Evolutionary conservation across 495 filamentous ascomycete species (phyloP), one percentile per base, ranked within the genome.

Genomic region (Penicillium taxi): DNA sequence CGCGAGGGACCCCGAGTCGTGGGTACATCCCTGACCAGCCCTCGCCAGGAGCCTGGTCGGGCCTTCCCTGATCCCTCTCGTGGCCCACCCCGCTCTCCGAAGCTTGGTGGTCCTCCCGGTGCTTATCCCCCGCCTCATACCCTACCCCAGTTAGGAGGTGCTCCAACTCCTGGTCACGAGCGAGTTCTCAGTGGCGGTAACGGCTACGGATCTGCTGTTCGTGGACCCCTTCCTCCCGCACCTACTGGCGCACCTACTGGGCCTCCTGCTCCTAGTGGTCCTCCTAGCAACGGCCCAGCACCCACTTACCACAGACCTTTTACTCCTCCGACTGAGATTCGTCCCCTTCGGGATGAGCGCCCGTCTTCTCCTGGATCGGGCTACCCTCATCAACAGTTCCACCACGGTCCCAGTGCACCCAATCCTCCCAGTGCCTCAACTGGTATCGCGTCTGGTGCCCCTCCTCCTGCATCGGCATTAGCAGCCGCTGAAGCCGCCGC

Each of bases 301-400:
- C n/a, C n/a, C n/a, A 1, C 16, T 19, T 81, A 78, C 52, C 73
- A 72, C 28, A 68, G 75, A 32, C 69, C 72, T 1, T 79, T 77
- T 45, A 91, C 82, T 50, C 89, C 89, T 25, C 77, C 82, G 17
- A 76, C 82, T 22, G 90, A 96, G 35, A 81, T 89, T 34, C 79
- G 86, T 30, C 86, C 88, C 0, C 78, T 94, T 50, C 75, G 88
- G 45, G 90, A 96, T 39, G 82, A 84, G 49, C 78, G 84, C 19
- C 81, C 84, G 45, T 78, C 86, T 11, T 94, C 91, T 8, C 85
- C 89, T 17, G 84, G 82, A 41, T 79, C 82, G 32, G 76, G 72
- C 23, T 94, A 93, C 52, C 77, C 82, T 3, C 88, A 86, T 47
- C 79, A 82, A 36, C 82, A 81, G 48, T 80, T 76, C 44, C 81